Conservation (phyloP, 768 basidiomycete genomes). For the Serendipita sp. region DNA sequence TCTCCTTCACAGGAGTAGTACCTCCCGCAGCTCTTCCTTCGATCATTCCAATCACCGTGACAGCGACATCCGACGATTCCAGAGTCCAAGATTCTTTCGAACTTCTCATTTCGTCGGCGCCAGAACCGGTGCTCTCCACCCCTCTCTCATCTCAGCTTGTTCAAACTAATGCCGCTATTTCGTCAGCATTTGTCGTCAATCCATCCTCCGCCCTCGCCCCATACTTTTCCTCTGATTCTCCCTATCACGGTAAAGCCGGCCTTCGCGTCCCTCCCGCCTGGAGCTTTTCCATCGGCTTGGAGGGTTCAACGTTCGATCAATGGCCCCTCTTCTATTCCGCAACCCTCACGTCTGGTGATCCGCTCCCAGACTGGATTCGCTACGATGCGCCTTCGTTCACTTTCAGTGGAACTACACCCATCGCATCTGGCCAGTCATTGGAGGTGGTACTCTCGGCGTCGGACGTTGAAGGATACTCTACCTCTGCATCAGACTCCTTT, state of each 20-base stretch:
- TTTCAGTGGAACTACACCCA: constrained; percentile 62
- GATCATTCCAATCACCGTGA: background rate
- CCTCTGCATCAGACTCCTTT: constrained; percentile 40
- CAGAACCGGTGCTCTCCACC: constrained; percentile 36
- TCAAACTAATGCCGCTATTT: constrained; percentile 42
- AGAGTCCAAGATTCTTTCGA: constrained; percentile 12
- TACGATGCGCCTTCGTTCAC: constrained; percentile 57
- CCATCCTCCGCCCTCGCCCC: constrained; percentile 39
- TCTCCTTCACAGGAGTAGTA: constrained; percentile 58
- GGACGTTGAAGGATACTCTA: constrained; percentile 53
- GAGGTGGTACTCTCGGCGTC: constrained; percentile 41
- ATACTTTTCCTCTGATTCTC: constrained; percentile 14
- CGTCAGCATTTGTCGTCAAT: constrained; percentile 59
- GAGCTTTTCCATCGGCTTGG: constrained; percentile 84
- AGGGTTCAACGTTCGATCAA: constrained; percentile 41
- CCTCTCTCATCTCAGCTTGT: constrained; percentile 47
- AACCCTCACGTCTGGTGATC: constrained; percentile 46
- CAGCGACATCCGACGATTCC: constrained; percentile 1
- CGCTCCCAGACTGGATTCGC: constrained; percentile 55
- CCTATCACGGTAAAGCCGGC: constrained; percentile 27
- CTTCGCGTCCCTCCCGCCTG: constrained; percentile 64
- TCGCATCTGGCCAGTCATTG: constrained; percentile 21
- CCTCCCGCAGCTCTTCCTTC: constrained; percentile 32
- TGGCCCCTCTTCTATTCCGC: constrained; percentile 42
- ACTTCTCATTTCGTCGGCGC: constrained; percentile 15